Evolutionary conservation across 306 rosid species (phyloP).

Genomic region (Rosa lucieae): DNA sequence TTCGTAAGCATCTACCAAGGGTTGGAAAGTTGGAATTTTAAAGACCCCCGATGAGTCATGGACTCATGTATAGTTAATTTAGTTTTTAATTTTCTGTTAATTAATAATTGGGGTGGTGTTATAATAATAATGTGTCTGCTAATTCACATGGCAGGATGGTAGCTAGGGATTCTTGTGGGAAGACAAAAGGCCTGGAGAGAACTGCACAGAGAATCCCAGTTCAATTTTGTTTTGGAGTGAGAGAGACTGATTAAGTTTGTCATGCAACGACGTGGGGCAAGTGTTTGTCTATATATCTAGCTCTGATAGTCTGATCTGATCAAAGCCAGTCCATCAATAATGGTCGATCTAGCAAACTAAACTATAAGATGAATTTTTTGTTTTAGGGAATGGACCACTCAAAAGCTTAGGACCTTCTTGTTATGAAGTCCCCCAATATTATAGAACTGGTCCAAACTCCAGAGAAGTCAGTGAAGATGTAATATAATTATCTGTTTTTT

Average conservation of each 20-base stretch:
- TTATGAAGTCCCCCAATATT: not conserved
- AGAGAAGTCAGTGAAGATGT: not conserved
- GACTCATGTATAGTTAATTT: not conserved
- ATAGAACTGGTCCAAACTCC: not conserved
- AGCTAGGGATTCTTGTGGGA: constrained; percentile 39
- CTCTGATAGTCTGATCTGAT: constrained; percentile 4
- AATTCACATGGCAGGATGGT: constrained; percentile 63
- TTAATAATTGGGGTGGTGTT: constrained; percentile 17
- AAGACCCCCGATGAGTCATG: constrained; percentile 29
- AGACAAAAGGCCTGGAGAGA: constrained; percentile 42
- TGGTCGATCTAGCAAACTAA: constrained; percentile 25
- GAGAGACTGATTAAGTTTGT: constrained; percentile 27
- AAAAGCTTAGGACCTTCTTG: constrained; percentile 25
- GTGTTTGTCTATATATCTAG: constrained; percentile 35
- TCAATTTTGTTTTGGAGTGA: constrained; percentile 55
- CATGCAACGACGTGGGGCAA: constrained; percentile 71
- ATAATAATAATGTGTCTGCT: constrained; percentile 29
- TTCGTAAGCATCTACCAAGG: constrained; percentile 48
- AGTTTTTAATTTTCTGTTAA: not conserved
- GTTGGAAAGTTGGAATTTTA: constrained; percentile 33
- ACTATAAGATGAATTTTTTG: constrained; percentile 12
- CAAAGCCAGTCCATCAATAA: constrained; percentile 29
- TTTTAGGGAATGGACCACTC: constrained; percentile 21
- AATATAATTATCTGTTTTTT: not conserved
- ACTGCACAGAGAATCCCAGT: constrained; percentile 72